These are phyloP conservation scores for Cydonia oblonga DNA, from an alignment of 331 rosid genomes.

Conservation along the genomic window DNA sequence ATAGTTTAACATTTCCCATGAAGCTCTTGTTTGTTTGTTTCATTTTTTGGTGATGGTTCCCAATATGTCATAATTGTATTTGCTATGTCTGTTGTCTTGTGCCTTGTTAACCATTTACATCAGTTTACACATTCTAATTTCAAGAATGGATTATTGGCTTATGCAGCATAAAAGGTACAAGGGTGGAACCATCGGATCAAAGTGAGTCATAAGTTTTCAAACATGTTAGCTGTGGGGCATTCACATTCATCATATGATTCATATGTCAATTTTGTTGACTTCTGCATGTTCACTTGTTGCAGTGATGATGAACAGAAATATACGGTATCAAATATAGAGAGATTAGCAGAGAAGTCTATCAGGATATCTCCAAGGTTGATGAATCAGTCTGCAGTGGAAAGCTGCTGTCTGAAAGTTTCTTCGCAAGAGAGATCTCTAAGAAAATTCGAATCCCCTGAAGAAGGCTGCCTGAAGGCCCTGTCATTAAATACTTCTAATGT, in stretches of 20 bases:
- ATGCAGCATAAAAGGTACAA: constrained; percentile 32
- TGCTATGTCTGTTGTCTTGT: neutral
- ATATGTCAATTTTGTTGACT: constrained; percentile 6
- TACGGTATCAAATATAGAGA: constrained; percentile 3
- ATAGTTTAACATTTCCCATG: neutral
- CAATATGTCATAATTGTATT: neutral
- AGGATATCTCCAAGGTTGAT: constrained; percentile 32
- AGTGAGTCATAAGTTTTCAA: constrained; percentile 39
- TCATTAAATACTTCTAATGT: constrained; percentile 3
- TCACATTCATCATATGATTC: neutral
- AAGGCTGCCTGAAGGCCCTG: constrained; percentile 8
- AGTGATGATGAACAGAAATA: constrained; percentile 21
- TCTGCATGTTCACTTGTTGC: constrained; percentile 22
- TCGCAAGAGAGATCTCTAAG: constrained; percentile 4
- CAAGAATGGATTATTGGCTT: constrained; percentile 26
- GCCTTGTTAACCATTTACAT: neutral
- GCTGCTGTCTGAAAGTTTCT: constrained; percentile 4
- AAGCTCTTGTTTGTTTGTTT: neutral
- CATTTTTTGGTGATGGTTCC: neutral
- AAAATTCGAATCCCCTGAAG: constrained; percentile 11
- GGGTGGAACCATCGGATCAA: constrained; percentile 22
- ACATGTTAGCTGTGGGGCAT: constrained; percentile 11
- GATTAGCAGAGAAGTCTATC: constrained; percentile 9
- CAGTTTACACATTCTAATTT: neutral
- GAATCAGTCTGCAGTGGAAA: constrained; percentile 11